Evolutionary conservation across 106 monocot genomes (phyloP).

Genomic region (Hemerocallis citrina): DNA sequence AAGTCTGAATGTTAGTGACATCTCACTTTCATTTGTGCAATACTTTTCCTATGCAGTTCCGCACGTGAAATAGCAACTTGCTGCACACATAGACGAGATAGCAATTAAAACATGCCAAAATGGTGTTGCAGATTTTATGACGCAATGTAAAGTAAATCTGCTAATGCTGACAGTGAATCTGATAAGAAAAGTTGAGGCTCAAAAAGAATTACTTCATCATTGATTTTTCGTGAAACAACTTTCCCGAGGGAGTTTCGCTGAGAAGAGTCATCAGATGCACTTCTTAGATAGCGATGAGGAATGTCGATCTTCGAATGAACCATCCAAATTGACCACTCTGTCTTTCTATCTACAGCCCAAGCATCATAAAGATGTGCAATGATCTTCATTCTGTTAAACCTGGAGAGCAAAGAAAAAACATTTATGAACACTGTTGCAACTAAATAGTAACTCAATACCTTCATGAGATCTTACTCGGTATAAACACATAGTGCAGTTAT

Average conservation of each 20-base stretch:
- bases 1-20: neutral
- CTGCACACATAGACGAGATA: constrained; percentile 35
- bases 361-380: constrained; percentile 55
- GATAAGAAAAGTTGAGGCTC: neutral
- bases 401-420: constrained; percentile 12
- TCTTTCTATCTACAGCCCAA: constrained; percentile 76
- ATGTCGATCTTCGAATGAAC: constrained; percentile 86
- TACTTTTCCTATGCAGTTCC: constrained; percentile 92
- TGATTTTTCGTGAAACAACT: constrained; percentile 39
- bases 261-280: constrained; percentile 57
- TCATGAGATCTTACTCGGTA: neutral
- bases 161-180: neutral
- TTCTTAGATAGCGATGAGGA: constrained; percentile 83
- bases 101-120: constrained; percentile 7
- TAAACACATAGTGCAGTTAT: too few species aligned
- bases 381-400: constrained; percentile 57
- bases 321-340: constrained; percentile 99
- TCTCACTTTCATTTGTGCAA: constrained; percentile 89
- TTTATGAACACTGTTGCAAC: neutral
- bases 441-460: neutral
- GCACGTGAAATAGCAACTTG: constrained; percentile 60
- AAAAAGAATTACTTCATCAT: constrained; percentile 57
- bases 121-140: neutral
- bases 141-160: neutral
- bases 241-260: constrained; percentile 59